These are phyloP conservation scores for Physcia stellaris DNA, from an alignment of 495 filamentous ascomycete species.

Conservation along the genomic window DNA sequence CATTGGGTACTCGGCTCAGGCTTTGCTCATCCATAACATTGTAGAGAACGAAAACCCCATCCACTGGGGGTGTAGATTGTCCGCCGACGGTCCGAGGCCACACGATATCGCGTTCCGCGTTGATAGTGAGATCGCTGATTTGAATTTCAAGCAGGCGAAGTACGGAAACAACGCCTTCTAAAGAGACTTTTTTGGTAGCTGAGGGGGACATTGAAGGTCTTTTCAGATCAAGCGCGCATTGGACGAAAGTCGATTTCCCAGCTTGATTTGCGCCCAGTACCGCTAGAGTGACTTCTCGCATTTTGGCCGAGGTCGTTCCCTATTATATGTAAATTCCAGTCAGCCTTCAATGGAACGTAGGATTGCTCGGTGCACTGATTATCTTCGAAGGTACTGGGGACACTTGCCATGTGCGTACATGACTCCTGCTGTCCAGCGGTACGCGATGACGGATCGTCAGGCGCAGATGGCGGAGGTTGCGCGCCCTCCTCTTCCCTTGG, in stretches of 20 bases:
- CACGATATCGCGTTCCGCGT: constrained; percentile 49
- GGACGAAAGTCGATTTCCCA: constrained; percentile 85
- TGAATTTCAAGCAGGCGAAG: constrained; percentile 73
- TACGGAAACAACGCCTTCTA: constrained; percentile 63
- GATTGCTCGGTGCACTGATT: no score
- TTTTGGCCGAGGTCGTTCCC: no score
- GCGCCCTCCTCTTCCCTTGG: no score
- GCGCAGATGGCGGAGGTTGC: no score
- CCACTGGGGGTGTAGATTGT: constrained; percentile 53
- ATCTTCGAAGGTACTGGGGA: no score
- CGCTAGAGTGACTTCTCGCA: constrained; percentile 35
- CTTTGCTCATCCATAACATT: constrained; percentile 66
- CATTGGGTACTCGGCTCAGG: constrained; percentile 49
- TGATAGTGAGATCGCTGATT: constrained; percentile 52
- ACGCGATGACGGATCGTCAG: no score
- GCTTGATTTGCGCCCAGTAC: constrained; percentile 69
- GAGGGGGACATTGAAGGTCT: constrained; percentile 40
- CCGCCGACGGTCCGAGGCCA: constrained; percentile 68
- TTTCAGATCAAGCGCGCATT: constrained; percentile 59
- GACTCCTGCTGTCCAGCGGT: no score
- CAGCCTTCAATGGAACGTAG: no score
- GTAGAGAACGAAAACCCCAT: constrained; percentile 75
- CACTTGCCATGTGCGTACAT: no score
- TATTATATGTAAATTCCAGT: no score
- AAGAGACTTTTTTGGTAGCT: constrained; percentile 53